These are phyloP conservation scores for Tetradesmus obliquus DNA, from an alignment of 139 green algal species.

Conservation along the genomic window DNA sequence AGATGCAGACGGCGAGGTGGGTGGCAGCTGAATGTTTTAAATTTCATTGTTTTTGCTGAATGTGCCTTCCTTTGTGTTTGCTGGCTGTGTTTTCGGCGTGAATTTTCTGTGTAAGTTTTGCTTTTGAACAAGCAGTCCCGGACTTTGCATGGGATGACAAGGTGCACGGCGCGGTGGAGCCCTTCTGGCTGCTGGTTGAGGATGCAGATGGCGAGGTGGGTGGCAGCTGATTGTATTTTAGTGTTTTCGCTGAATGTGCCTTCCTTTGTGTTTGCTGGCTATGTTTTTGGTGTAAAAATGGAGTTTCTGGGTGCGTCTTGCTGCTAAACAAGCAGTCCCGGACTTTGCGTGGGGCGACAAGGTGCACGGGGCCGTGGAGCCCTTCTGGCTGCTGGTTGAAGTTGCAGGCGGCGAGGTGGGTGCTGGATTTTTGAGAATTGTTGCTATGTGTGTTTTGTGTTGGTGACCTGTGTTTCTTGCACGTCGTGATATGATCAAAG, in stretches of 20 bases:
- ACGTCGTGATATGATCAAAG: too few species aligned
- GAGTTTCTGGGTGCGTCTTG: too few species aligned
- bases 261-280: too few species aligned
- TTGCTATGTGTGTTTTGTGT: too few species aligned
- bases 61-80: too few species aligned
- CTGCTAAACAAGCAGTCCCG: constrained; percentile 47
- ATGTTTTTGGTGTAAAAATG: too few species aligned
- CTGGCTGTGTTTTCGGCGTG: too few species aligned
- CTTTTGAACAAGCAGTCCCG: constrained; percentile 47
- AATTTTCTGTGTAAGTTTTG: too few species aligned
- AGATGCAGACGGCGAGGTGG: constrained; percentile 84
- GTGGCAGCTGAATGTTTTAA: not conserved
- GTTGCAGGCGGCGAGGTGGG: constrained; percentile 83
- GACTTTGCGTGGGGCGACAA: constrained; percentile 97
- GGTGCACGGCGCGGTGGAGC: constrained; percentile 93
- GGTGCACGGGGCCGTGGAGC: constrained; percentile 92
- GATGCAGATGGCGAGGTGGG: constrained; percentile 83
- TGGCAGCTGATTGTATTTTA: not conserved
- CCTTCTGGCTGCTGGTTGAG: constrained; percentile 98
- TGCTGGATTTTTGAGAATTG: not conserved
- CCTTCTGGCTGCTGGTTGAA: constrained; percentile 98
- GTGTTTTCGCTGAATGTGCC: too few species aligned
- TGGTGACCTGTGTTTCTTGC: too few species aligned
- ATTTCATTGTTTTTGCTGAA: too few species aligned
- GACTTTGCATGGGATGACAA: constrained; percentile 97